A percentile compares a stretch with the other conserved stretches of the same genome.
phyloP scores from a whole-genome alignment of 495 filamentous ascomycete species.

The Platismatia glauca region DNA sequence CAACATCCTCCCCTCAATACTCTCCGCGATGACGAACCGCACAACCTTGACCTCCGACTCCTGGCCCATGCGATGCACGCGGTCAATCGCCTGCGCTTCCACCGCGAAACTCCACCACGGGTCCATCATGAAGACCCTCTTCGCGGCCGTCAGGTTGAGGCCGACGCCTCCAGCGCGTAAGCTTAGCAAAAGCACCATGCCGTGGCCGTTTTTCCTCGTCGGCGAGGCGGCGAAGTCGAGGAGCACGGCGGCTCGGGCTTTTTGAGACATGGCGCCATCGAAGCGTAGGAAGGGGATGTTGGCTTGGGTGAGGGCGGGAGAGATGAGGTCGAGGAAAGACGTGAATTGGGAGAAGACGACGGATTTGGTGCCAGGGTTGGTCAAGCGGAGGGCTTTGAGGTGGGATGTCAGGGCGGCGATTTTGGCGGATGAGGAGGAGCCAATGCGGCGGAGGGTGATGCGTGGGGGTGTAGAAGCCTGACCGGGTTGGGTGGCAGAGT shows the following conservation, averaged over 20 bases:
- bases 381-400: constrained; percentile 54
- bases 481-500: constrained; percentile 28
- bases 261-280: constrained; percentile 85
- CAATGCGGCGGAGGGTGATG: constrained; percentile 74
- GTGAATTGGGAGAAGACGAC: constrained; percentile 97
- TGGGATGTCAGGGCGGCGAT: constrained; percentile 68
- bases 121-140: constrained; percentile 95
- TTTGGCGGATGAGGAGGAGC: constrained; percentile 76
- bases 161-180: constrained; percentile 90
- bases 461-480: constrained; percentile 41
- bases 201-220: constrained; percentile 21
- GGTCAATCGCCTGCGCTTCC: constrained; percentile 95
- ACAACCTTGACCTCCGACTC: constrained; percentile 73
- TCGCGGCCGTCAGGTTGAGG: constrained; percentile 81
- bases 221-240: constrained; percentile 48
- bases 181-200: constrained; percentile 66
- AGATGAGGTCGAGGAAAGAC: constrained; percentile 85
- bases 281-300: constrained; percentile 76
- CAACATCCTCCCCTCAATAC: constrained; percentile 91
- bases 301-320: constrained; percentile 59
- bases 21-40: constrained; percentile 79
- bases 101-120: constrained; percentile 99
- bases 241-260: constrained; percentile 67
- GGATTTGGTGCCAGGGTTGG: constrained; percentile 63
- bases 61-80: constrained; percentile 98